phyloP scores from a whole-genome alignment of 1,139 yeast species.

The Ashbya aceris region DNA sequence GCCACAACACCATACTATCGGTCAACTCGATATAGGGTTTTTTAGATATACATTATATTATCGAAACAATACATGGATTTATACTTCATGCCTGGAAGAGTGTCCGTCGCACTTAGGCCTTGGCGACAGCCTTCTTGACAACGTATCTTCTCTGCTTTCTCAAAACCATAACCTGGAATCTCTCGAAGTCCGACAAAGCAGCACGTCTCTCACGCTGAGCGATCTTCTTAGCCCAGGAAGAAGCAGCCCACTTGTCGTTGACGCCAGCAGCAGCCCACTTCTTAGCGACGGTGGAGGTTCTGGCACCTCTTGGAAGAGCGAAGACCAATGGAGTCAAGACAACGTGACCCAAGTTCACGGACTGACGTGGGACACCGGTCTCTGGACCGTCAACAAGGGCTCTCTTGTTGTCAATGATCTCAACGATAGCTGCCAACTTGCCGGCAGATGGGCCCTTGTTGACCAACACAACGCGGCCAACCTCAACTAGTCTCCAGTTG shows the following conservation, averaged over 20 bases:
- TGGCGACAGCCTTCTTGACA: conserved; percentile 85
- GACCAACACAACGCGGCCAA: conserved; percentile 97
- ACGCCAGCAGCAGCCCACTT: conserved; percentile 90
- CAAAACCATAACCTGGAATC: conserved; percentile 97
- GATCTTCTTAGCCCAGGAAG: conserved; percentile 97
- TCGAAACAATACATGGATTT: conserved; percentile 10
- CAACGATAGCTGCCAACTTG: conserved; percentile 91
- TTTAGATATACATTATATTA: conserved; percentile 15
- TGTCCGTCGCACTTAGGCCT: conserved; percentile 47
- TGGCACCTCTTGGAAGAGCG: conserved; percentile 90
- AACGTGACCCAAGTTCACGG: conserved; percentile 76
- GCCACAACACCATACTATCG: neutral
- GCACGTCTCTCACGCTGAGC: conserved; percentile 92
- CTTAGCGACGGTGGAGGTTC: conserved; percentile 77
- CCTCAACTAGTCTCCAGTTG: conserved; percentile 99
- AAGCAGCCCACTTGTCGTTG: conserved; percentile 82
- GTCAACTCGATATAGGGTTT: conserved; percentile 8
- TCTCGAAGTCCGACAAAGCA: conserved; percentile 90
- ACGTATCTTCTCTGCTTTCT: conserved; percentile 96
- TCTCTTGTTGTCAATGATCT: conserved; percentile 98
- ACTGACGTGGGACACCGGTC: conserved; percentile 81
- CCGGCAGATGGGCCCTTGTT: conserved; percentile 60
- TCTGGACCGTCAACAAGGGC: conserved; percentile 96
- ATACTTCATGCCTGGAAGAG: conserved; percentile 8
- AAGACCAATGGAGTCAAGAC: conserved; percentile 89